Evolutionary conservation across 2,329 filamentous ascomycete species (phyloP).

Genomic region (Tolypocladium inflatum): DNA sequence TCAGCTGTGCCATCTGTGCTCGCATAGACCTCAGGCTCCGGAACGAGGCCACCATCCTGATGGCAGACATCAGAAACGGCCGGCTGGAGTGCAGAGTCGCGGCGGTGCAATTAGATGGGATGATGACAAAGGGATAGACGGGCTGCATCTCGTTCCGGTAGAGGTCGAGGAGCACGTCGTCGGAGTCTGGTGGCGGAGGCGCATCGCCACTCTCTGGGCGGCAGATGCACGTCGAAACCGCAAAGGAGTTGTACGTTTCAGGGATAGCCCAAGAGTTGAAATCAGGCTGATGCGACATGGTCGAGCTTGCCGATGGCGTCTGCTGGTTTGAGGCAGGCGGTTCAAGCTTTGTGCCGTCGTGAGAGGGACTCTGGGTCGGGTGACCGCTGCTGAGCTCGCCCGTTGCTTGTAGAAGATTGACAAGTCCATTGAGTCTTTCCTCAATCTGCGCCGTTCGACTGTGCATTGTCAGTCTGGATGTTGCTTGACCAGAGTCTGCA

Average conservation of each 20-base stretch:
- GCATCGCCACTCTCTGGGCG: conserved; percentile 29
- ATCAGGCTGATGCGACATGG: conserved; percentile 4
- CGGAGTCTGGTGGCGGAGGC: conserved; percentile 30
- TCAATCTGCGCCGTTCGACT: conserved; percentile 41
- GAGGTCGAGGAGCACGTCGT: conserved; percentile 33
- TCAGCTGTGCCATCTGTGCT: conserved; percentile 38
- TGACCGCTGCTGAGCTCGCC: conserved; percentile 22
- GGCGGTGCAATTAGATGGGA: conserved; percentile 26
- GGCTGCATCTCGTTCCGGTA: conserved; percentile 34
- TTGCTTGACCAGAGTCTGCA: background rate
- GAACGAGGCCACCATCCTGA: conserved; percentile 40
- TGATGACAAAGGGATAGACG: conserved; percentile 36
- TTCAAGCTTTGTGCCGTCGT: conserved; percentile 16
- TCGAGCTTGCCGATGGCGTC: conserved; percentile 11
- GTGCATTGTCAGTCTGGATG: background rate
- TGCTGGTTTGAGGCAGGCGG: conserved; percentile 13
- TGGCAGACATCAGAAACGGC: conserved; percentile 39
- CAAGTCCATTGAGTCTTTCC: conserved; percentile 37
- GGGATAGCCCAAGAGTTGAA: conserved; percentile 23
- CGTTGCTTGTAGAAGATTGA: conserved; percentile 35
- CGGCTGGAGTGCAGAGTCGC: conserved; percentile 25
- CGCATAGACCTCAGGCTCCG: conserved; percentile 36
- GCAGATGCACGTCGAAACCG: conserved; percentile 37
- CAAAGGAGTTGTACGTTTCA: conserved; percentile 33
- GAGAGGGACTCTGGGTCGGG: conserved; percentile 13